These are phyloP conservation scores for Pichia insulana DNA, from an alignment of 805 yeast species.

Conservation along the genomic window DNA sequence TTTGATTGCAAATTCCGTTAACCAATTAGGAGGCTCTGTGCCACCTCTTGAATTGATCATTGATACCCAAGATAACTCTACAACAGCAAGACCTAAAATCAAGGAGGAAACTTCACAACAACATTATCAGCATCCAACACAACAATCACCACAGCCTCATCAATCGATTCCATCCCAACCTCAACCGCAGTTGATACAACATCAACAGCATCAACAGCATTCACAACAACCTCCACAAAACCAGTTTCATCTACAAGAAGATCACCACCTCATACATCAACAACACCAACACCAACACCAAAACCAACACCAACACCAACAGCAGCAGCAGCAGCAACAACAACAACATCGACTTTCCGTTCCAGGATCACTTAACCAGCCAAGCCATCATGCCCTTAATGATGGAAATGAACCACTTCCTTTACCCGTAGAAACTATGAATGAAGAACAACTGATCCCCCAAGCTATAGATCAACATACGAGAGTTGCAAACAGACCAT, in stretches of 20 bases:
- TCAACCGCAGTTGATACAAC: too few species aligned
- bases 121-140: too few species aligned
- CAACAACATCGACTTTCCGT: background rate
- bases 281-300: background rate
- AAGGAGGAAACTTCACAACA: background rate
- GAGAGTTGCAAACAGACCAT: constrained; percentile 22
- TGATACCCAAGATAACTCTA: background rate
- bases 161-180: too few species aligned
- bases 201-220: background rate
- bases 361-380: background rate
- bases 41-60: constrained; percentile 47
- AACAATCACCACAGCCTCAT: too few species aligned
- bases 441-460: background rate
- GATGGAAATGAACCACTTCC: too few species aligned
- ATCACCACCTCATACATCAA: too few species aligned
- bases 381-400: too few species aligned
- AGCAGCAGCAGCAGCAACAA: constrained; percentile 5
- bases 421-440: background rate
- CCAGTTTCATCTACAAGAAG: too few species aligned
- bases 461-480: constrained; percentile 8
- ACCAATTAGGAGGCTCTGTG: constrained; percentile 55
- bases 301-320: constrained; percentile 2
- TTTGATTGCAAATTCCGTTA: constrained; percentile 39
- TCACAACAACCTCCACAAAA: background rate
- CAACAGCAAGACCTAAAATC: background rate